phyloP scores from a whole-genome alignment of 2,329 filamentous ascomycete species.

The Coniosporium uncinatum region DNA sequence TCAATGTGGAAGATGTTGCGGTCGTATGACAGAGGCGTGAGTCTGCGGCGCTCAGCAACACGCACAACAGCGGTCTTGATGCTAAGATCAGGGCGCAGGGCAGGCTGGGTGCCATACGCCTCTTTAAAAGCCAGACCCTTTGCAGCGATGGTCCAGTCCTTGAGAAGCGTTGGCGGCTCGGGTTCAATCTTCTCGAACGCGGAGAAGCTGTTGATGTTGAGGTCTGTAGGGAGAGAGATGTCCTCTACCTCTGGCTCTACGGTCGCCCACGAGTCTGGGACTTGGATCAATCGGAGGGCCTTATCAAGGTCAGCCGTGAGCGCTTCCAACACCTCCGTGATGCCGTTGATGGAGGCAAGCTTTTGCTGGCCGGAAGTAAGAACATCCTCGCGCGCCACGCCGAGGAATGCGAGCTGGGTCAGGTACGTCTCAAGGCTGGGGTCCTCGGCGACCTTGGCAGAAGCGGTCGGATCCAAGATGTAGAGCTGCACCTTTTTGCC shows the following conservation, averaged over 20 bases:
- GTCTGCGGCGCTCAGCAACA: slow-evolving; percentile 91
- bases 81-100: slow-evolving; percentile 78
- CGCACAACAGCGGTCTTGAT: slow-evolving; percentile 84
- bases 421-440: slow-evolving; percentile 57
- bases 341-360: slow-evolving; percentile 54
- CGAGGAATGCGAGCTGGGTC: slow-evolving; percentile 78
- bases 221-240: slow-evolving; percentile 51
- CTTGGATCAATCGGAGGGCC: slow-evolving; percentile 66
- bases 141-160: slow-evolving; percentile 77
- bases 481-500: slow-evolving; percentile 67
- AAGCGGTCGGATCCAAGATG: slow-evolving; percentile 66
- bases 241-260: slow-evolving; percentile 47
- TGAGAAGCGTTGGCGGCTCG: slow-evolving; percentile 61
- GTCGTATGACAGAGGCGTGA: slow-evolving; percentile 86
- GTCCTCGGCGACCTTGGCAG: slow-evolving; percentile 63
- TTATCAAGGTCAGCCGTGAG: slow-evolving; percentile 56
- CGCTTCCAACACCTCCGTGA: slow-evolving; percentile 47
- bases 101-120: slow-evolving; percentile 70
- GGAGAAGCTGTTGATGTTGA: slow-evolving; percentile 78
- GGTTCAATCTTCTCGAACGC: slow-evolving; percentile 70
- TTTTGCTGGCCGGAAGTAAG: slow-evolving; percentile 60
- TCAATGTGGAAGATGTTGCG: slow-evolving; percentile 99
- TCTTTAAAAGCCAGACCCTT: slow-evolving; percentile 94
- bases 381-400: slow-evolving; percentile 63
- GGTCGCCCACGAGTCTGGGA: slow-evolving; percentile 77